phyloP scores from a whole-genome alignment of 2,329 filamentous ascomycete species.

The Aureobasidium leucospermi region DNA sequence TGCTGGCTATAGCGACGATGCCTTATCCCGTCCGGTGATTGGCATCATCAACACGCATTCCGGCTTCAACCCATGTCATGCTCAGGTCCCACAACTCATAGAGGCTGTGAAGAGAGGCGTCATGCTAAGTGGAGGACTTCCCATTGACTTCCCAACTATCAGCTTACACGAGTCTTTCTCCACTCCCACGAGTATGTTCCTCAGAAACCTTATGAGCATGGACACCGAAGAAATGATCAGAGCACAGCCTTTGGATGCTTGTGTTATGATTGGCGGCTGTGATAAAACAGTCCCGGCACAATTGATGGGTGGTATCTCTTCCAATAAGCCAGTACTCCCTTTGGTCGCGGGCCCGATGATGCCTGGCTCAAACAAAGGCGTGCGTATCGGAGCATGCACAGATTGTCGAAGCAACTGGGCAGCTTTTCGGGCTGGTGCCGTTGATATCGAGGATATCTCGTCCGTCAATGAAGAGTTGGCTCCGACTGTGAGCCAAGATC shows the following conservation, averaged over 20 bases:
- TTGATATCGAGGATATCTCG: constrained; percentile 65
- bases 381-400: constrained; percentile 63
- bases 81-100: constrained; percentile 63
- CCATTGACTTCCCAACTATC: constrained; percentile 68
- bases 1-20: constrained; percentile 64
- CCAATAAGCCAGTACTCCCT: constrained; percentile 63
- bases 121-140: constrained; percentile 58
- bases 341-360: constrained; percentile 69
- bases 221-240: constrained; percentile 73
- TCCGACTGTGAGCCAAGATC: constrained; percentile 50
- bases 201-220: constrained; percentile 71
- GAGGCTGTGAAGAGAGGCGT: constrained; percentile 64
- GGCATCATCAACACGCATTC: constrained; percentile 69
- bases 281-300: constrained; percentile 70
- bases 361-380: constrained; percentile 59
- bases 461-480: constrained; percentile 66
- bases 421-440: constrained; percentile 54
- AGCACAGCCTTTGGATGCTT: constrained; percentile 63
- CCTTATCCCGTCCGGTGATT: constrained; percentile 62
- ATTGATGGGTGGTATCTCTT: constrained; percentile 67
- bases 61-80: constrained; percentile 67
- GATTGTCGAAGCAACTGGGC: constrained; percentile 72
- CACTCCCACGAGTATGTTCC: constrained; percentile 65
- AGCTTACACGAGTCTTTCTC: constrained; percentile 64
- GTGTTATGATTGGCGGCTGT: constrained; percentile 64